Evolutionary conservation across 1,284 basidiomycete species (phyloP).

Genomic region (Pascua guehoae): DNA sequence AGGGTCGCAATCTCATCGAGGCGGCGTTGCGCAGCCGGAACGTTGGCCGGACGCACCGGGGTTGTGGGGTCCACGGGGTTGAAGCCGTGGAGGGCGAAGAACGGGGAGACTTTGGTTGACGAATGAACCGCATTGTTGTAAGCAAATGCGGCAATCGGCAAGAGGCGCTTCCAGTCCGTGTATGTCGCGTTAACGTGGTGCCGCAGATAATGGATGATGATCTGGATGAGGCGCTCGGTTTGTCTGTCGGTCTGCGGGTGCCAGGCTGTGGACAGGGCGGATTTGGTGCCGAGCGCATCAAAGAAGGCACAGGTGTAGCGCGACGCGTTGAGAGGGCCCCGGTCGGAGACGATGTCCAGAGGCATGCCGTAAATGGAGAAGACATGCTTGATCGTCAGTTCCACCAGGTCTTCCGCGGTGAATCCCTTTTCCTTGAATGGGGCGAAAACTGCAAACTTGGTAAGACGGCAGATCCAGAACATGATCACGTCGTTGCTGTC

Average conservation of each 20-base stretch:
- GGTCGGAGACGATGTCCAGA: no score
- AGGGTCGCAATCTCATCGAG: background rate
- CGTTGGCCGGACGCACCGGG: background rate
- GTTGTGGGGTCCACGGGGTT: slow-evolving; percentile 25
- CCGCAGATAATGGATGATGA: slow-evolving; percentile 26
- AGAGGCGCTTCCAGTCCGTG: slow-evolving; percentile 47
- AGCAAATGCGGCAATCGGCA: slow-evolving; percentile 32
- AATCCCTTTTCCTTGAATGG: slow-evolving; percentile 15
- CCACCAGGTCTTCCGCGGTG: background rate
- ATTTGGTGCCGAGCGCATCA: background rate
- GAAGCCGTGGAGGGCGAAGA: slow-evolving; percentile 48
- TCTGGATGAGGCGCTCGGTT: slow-evolving; percentile 24
- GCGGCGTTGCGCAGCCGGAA: background rate
- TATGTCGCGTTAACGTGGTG: slow-evolving; percentile 45
- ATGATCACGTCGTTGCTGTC: slow-evolving; percentile 48
- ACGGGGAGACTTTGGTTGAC: slow-evolving; percentile 49
- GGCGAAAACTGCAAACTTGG: slow-evolving; percentile 51
- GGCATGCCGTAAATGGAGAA: no score
- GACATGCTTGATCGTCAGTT: background rate
- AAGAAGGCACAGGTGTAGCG: no score
- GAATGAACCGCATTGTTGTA: slow-evolving; percentile 51
- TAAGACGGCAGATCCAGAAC: slow-evolving; percentile 51
- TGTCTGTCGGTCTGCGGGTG: slow-evolving; percentile 32
- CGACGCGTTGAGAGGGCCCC: no score
- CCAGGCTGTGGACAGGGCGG: slow-evolving; percentile 22